Evolutionary conservation across 306 rosid genomes (phyloP).

Genomic region (Malus orientalis): DNA sequence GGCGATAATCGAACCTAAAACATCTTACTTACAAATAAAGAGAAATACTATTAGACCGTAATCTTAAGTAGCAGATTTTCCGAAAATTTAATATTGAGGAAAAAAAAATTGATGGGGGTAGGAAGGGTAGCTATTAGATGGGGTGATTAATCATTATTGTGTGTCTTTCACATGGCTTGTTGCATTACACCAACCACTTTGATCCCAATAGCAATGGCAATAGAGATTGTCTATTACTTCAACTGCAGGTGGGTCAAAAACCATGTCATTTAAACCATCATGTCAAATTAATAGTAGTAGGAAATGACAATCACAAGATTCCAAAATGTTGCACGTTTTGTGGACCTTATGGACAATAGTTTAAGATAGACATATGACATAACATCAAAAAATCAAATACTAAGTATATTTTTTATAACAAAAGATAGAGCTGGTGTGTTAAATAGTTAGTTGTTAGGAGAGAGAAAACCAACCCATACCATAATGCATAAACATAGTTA

Average conservation of each 20-base stretch:
- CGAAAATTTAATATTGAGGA: constrained; percentile 22
- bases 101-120: constrained; percentile 38
- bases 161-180: constrained; percentile 56
- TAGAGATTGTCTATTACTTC: constrained; percentile 64
- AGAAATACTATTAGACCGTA: accelerated
- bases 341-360: constrained; percentile 26
- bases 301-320: constrained; percentile 44
- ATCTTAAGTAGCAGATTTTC: background rate
- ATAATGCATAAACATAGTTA: no score
- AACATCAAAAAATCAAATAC: constrained; percentile 9
- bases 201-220: constrained; percentile 16
- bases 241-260: constrained; percentile 85
- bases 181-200: constrained; percentile 47
- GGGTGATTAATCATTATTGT: constrained; percentile 15
- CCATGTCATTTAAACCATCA: constrained; percentile 32
- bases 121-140: background rate
- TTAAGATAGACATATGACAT: constrained; percentile 18
- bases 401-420: no score
- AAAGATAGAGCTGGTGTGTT: no score
- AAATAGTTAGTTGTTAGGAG: no score
- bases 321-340: constrained; percentile 41
- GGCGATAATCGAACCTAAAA: no score
- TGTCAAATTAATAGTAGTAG: constrained; percentile 20
- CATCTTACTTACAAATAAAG: accelerated
- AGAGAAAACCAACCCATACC: no score